Base-by-base conservation (phyloP, 441 rosid species). In the Omphalea diandra region DNA sequence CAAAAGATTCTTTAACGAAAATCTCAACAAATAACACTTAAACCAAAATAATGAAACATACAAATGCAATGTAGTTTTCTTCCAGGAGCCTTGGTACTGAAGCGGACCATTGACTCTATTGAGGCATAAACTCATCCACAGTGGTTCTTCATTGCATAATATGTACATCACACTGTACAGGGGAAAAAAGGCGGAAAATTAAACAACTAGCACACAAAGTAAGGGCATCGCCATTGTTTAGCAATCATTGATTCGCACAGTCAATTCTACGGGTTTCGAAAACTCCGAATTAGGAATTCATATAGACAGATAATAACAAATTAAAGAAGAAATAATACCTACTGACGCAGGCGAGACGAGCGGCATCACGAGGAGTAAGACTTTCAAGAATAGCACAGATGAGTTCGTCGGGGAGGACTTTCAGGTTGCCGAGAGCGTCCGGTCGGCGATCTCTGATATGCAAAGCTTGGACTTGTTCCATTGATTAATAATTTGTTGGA, bases 321-420 rank as follows among this genome's bases (percentile, higher is more conserved):
- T 50, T 50, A 10, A 41, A 59, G 22, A 68, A 31, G 47, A 53
- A 14, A 35, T n/a, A n/a, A 53, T 50, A 94, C 99, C 99, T 94
- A 97, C 99, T 94, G 70, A 88, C 94, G 71, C 99, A 89, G 70
- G 97, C 75, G 76, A 92, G 83, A 58, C 88, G 87, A 75, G 90
- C 91, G 67, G 88, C 79, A 22, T 94, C 97, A 14, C 84, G 87
- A 43, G 94, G 96, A 75, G 82, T 32, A 74, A 94, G 94, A 66
- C 27, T 36, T 41, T 88, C 91, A 68, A 94, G 69, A 71, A 91
- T 82, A 46, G 85, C 54, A 67, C 89, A 87, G 76, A 90, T 71
- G 15, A 92, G 72, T 50, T 94, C 97, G 57, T 94, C 99, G 46
- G 97, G 88, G 22, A 94, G 85, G 59, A 82, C 82, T 31, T 66